Percentiles rank a stretch among this genome's conserved stretches.
phyloP scores from a whole-genome alignment of 176 grass and related monocot genomes.

The maize (Zea mays) region Zm-B73-REFERENCE-NAM-5.0 NC_050105.1:130545001-130545500 shows the following conservation, averaged over 20 bases:
- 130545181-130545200: constrained; percentile 13
- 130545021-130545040: too few relatives aligned
- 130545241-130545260: background rate
- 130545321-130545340: constrained; percentile 15
- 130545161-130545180: background rate
- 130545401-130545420: background rate
- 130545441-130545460: background rate
- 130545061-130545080: too few relatives aligned
- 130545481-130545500: constrained; percentile 46
- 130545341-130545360: constrained; percentile 1
- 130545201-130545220: background rate
- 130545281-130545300: constrained; percentile 34
- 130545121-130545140: too few relatives aligned
- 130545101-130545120: too few relatives aligned
- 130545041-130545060: too few relatives aligned
- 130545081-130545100: too few relatives aligned
- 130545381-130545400: background rate
- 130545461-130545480: background rate
- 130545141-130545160: too few relatives aligned
- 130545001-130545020: too few relatives aligned
- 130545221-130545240: background rate
- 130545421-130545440: background rate
- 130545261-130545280: constrained; percentile 33
- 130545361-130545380: background rate
- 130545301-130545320: constrained; percentile 26